Base-by-base conservation (phyloP, 139 green algal genomes). In the Diplosphaera chodatii region DNA sequence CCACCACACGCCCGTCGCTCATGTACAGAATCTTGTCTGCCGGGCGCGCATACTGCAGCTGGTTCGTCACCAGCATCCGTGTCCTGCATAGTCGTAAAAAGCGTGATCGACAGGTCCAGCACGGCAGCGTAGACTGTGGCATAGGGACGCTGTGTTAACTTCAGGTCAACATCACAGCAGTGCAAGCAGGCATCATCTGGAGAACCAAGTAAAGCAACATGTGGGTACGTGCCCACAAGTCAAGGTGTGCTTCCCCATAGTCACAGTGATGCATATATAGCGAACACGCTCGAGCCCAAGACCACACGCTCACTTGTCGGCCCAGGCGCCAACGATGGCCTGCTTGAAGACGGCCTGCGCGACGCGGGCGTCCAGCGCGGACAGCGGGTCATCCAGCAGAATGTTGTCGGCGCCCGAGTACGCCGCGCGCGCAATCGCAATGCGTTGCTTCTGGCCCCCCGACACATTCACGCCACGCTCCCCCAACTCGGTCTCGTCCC, bases 361-460 rank as follows among this genome's bases (percentile, higher is more conserved):
- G 13, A 59, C 48, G 48, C 48, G 48, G 3, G 90, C 88, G 73
- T 98, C 93, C 66, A 98, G 84, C 0, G 93, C 93, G 2, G 80
- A 90, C 31, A 98, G 80, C 3, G 94, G 94, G 82, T 98, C 93
- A 56, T 98, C 94, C 40, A 98, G 80, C 27, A 98, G 73, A 77
- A 89, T 91, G 15, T 98, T 75, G 63, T 93, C 88, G 62, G 80
- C 78, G 20, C 63, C 27, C 0, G 84, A 70, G 63, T 94, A 96
- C 25, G 83, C 76, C 10, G 91, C 91, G 6, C 91, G 71, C 4
- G 91, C 91, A 22, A 96, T 80, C 27, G 88, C 85, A 15, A 96
- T 86, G 25, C 83, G 70, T 66, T 83, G 82, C 73, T 92, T 91
- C 74, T 91, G 87, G 0, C 86, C 86, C 1, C 84, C 87, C 32